Base-by-base conservation (phyloP, 306 rosid species). In the Lathyrus tuberosus region DNA sequence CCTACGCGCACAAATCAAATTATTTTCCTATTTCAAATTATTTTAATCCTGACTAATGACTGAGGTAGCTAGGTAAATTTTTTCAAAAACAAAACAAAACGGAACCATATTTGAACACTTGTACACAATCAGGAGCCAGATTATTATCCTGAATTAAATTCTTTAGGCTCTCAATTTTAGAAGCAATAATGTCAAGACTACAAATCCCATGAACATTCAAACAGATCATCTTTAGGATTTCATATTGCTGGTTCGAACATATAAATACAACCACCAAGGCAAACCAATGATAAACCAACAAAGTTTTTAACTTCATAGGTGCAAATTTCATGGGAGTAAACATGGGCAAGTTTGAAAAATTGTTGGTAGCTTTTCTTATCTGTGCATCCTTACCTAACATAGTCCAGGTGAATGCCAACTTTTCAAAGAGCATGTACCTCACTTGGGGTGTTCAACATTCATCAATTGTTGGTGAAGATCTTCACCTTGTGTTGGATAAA, bases 401-500 rank as follows among this genome's bases (percentile, higher is more conserved):
- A 28, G 56, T 63, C 56, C 68, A 43, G 13, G 92, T 81, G 44
- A 72, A 86, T 59, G 95, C 89, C 52, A 65, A 76, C 60, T 43
- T 82, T 57, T 72, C 88, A 6, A 72, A 83, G 79, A 91, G 86
- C 78, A 85, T 85, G 89, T 70, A 71, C 67, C 49, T 91, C 71
- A 76, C 70, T 11, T 83, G 89, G 86, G 92, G 92, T 41, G 44
- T 37, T 62, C 79, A 77, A 58, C 85, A 79, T 20, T 82, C 91
- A 35, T 35, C 81, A 57, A 70, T 88, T 69, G 16, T 18, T 64
- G 91, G 86, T 35, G 91, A 88, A 17, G 85, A 84, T 70, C 89
- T 88, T 74, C 82, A 85, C 38, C 93, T 91, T 18, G 93, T 85
- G 67, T 80, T 86, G 44, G 88, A 85, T 77, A 71, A 63, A 73